Evolutionary conservation across 257 asterid genomes (phyloP), one percentile per base, ranked within the genome.

Genomic region (Nicotiana otophora): DNA sequence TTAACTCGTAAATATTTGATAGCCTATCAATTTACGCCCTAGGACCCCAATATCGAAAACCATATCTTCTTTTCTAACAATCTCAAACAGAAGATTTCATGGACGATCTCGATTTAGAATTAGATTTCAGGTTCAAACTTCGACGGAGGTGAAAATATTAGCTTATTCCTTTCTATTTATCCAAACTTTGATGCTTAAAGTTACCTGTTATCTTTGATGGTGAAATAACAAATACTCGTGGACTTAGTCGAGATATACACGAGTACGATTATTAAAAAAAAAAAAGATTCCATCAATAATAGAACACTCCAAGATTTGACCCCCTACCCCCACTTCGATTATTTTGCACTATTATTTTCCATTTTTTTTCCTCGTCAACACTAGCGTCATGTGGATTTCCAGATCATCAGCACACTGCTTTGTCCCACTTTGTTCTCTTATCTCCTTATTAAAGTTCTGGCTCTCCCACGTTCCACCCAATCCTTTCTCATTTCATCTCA

Each of bases 221-320:
- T 42, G 3, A 42, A 42, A 42, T 42, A 42, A 0, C 0, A 42
- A 2, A 8, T 42, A 42, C 11, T 42, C 0, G 11, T 7, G 11
- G 0, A 8, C 11, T 42, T 42, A 42, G 0, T 42, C 11, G 11
- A 7, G 11, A 0, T 7, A 0, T 0, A 42, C 48, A 42, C 1
- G 8, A 7, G 1, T 0, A 39, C 2, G 0, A 39, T 39, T 42
- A 42, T 39, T 42, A 1, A 1, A 1, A 42, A 42, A 7, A 7
- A 7, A 39, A 1, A 39, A 39, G 61, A 72, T 72, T 72, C 78
- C 23, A 72, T 72, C 78, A 72, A 72, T 72, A 72, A 72, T 72
- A 46, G 53, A 67, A 17, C 16, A 33, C 9, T 33, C 7, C 5
- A 11, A 1, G 14, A 66, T 65, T 31, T 65, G 31, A 31, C 34